A percentile compares a stretch with the other conserved stretches of the same genome.
Evolutionary conservation across 441 rosid species (phyloP).

Genomic region (Viola pubescens): DNA sequence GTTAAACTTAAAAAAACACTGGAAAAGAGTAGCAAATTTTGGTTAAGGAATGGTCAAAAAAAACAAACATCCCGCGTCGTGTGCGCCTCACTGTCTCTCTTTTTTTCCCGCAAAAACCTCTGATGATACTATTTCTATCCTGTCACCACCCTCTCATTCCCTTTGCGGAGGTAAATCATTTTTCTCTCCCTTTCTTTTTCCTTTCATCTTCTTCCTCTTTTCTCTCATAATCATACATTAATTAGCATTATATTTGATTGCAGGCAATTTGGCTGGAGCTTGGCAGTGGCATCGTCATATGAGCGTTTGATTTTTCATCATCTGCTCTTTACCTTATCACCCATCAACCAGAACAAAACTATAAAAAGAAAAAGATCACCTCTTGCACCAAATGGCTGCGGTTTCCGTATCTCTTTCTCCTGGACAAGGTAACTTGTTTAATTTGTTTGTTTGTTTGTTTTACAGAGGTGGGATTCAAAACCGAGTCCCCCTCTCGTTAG

Average conservation of each 20-base stretch:
- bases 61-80: constrained; percentile 15
- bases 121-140: constrained; percentile 16
- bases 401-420: constrained; percentile 34
- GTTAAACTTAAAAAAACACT: not conserved
- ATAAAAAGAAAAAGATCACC: not conserved
- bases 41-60: constrained; percentile 3
- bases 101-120: constrained; percentile 7
- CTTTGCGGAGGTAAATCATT: constrained; percentile 34
- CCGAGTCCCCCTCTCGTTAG: no score
- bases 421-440: constrained; percentile 19
- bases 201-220: not conserved
- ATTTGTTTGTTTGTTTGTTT: no score
- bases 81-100: constrained; percentile 21
- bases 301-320: constrained; percentile 22
- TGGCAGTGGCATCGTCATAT: constrained; percentile 19
- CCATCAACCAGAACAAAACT: constrained; percentile 3
- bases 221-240: not conserved
- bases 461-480: no score
- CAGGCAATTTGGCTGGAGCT: constrained; percentile 30
- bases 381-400: constrained; percentile 29
- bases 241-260: not conserved
- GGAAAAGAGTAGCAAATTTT: not conserved
- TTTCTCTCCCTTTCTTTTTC: not conserved
- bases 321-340: constrained; percentile 22
- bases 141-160: constrained; percentile 17